Base-by-base conservation (phyloP, 2,329 filamentous ascomycete genomes). In the Pseudogymnoascus sp. region DNA sequence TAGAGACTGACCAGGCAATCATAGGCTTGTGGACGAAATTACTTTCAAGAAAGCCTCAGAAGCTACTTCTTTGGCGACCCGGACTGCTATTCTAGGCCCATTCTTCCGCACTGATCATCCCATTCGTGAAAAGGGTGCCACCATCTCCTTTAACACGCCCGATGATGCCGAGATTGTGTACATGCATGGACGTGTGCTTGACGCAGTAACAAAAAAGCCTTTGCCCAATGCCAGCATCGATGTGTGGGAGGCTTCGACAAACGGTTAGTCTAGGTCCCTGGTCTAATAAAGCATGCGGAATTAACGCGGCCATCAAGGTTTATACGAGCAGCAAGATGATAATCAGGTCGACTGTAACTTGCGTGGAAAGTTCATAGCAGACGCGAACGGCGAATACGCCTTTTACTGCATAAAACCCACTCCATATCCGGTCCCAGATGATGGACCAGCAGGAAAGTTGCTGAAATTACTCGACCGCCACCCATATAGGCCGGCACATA, bases 201-300 rank as follows among this genome's bases (percentile, higher is more conserved):
- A 86, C 71, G 79, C 78, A 65, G 73, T 71, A 34, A 86, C 83
- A 0, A 80, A 81, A 65, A 76, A 83, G 70, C 84, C 84, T 0
- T 76, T 88, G n/a, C 77, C 77, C 16, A 79, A 79, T 46, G 83
- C 82, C 0, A 77, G 78, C 16, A 76, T 88, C 5, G 84, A 88
- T 71, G 77, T 86, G n/a, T 88, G 85, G 85, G 80, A 88, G 69
- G 84, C 84, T 1, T 83, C 82, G 0, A 85, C 85, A 1, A 88
- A 88, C 66, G 67, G 75, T 21, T 21, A 42, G 37, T 40, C n/a
- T 18, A 40, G 7, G 9, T 40, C n/a, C 7, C 6, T 18, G 37
- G 5, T 16, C 37, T 3, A 40, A 40, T 18, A 18, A n/a, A 18
- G n/a, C 37, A 40, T 40, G 37, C 9, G 37, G 5, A 9, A 40